These are phyloP conservation scores for Hortaea werneckii DNA, from an alignment of 2,329 filamentous ascomycete genomes.

Conservation along the genomic window DNA sequence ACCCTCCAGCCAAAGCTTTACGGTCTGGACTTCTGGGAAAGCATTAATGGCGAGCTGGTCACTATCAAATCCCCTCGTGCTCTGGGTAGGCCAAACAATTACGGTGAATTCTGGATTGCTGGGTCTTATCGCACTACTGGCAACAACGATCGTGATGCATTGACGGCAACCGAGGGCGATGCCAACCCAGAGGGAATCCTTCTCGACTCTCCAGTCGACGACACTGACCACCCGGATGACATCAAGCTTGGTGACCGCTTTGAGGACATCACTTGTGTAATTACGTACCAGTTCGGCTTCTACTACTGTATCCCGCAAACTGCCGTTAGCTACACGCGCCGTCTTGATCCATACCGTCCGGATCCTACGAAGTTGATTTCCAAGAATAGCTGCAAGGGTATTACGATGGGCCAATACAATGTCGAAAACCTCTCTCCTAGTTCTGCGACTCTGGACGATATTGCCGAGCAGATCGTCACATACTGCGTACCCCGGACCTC, in stretches of 20 bases:
- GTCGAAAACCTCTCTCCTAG: slow-evolving; percentile 56
- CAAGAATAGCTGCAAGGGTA: slow-evolving; percentile 46
- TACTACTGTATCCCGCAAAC: slow-evolving; percentile 59
- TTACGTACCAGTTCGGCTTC: slow-evolving; percentile 57
- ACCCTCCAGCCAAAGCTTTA: slow-evolving; percentile 50
- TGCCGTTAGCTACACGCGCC: slow-evolving; percentile 39
- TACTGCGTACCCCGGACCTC: slow-evolving; percentile 54
- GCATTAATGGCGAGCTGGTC: slow-evolving; percentile 56
- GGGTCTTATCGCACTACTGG: slow-evolving; percentile 56
- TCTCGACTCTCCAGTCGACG: slow-evolving; percentile 56
- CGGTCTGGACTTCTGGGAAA: slow-evolving; percentile 67
- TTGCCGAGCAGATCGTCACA: slow-evolving; percentile 56
- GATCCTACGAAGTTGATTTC: slow-evolving; percentile 45
- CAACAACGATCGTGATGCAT: slow-evolving; percentile 50
- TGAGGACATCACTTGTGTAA: slow-evolving; percentile 57
- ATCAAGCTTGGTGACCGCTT: slow-evolving; percentile 56
- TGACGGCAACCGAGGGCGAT: slow-evolving; percentile 55
- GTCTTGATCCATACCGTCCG: slow-evolving; percentile 37
- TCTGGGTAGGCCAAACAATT: slow-evolving; percentile 51
- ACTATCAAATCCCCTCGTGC: slow-evolving; percentile 49
- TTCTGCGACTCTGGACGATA: slow-evolving; percentile 44
- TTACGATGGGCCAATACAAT: slow-evolving; percentile 60
- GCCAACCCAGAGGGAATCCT: slow-evolving; percentile 61
- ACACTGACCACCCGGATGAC: slow-evolving; percentile 47
- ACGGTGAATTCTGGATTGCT: slow-evolving; percentile 59